A percentile compares a stretch with the other conserved stretches of the same genome.
Evolutionary conservation across 2,329 filamentous ascomycete species (phyloP).

Genomic region (Fusarium newnesense): DNA sequence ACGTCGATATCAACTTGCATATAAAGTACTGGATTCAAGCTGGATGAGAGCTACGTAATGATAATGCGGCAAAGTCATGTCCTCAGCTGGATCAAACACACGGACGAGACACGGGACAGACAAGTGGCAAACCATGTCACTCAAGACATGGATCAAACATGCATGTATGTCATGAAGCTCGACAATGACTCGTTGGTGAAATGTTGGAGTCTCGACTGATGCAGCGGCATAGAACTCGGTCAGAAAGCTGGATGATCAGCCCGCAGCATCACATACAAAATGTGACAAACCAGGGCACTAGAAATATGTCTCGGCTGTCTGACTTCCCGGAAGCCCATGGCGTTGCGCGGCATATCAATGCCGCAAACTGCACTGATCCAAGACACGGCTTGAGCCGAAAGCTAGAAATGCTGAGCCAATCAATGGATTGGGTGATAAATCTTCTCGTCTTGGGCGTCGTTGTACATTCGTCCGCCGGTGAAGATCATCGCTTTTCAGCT

Average conservation of each 20-base stretch:
- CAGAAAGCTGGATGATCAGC: accelerated
- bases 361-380: not conserved
- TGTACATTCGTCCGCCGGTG: not conserved
- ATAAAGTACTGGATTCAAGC: accelerated
- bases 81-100: not conserved
- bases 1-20: accelerated
- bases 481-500: not conserved
- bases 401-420: accelerated
- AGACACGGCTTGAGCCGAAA: not conserved
- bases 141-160: accelerated
- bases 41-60: accelerated
- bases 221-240: accelerated
- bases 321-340: accelerated
- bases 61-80: accelerated
- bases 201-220: accelerated
- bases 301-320: not conserved
- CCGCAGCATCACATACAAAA: accelerated
- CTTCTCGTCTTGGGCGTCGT: not conserved
- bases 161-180: accelerated
- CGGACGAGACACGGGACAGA: not conserved
- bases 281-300: accelerated
- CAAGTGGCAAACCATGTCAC: not conserved
- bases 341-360: not conserved
- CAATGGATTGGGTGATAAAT: not conserved
- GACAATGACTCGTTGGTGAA: accelerated